Evolutionary conservation across 768 basidiomycete species (phyloP).

Genomic region (Mycena haematopus): DNA sequence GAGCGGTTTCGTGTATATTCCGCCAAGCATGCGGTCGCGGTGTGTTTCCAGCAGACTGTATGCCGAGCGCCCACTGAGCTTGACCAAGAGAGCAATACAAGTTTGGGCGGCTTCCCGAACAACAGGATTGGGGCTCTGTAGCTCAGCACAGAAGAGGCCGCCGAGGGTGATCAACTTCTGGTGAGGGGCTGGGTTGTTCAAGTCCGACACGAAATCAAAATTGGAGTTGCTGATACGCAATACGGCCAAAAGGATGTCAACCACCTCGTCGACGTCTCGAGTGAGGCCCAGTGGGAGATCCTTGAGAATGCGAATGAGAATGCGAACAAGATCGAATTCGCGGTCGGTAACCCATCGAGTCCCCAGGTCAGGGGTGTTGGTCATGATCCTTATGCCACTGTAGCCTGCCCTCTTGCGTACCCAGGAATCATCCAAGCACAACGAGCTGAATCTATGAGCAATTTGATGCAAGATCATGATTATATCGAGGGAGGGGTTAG

Average conservation of each 20-base stretch:
- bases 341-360: slow-evolving; percentile 84
- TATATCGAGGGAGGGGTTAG: slow-evolving; percentile 59
- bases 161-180: slow-evolving; percentile 72
- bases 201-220: slow-evolving; percentile 53
- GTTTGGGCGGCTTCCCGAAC: slow-evolving; percentile 86
- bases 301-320: slow-evolving; percentile 89
- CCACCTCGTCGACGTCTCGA: slow-evolving; percentile 77
- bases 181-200: slow-evolving; percentile 44
- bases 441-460: slow-evolving; percentile 78
- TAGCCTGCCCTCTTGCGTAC: slow-evolving; percentile 89
- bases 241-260: slow-evolving; percentile 75
- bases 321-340: slow-evolving; percentile 89
- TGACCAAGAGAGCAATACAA: slow-evolving; percentile 79
- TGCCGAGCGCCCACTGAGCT: slow-evolving; percentile 72
- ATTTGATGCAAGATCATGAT: slow-evolving; percentile 80
- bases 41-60: slow-evolving; percentile 84
- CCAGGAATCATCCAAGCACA: slow-evolving; percentile 95
- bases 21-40: slow-evolving; percentile 85
- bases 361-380: slow-evolving; percentile 71
- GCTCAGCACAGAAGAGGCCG: slow-evolving; percentile 86
- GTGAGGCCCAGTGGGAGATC: slow-evolving; percentile 93
- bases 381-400: slow-evolving; percentile 82
- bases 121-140: slow-evolving; percentile 84
- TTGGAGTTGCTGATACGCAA: slow-evolving; percentile 64
- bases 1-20: slow-evolving; percentile 96